phyloP scores from a whole-genome alignment of 208 protist species.

The Acanthamoeba comandoni region DNA sequence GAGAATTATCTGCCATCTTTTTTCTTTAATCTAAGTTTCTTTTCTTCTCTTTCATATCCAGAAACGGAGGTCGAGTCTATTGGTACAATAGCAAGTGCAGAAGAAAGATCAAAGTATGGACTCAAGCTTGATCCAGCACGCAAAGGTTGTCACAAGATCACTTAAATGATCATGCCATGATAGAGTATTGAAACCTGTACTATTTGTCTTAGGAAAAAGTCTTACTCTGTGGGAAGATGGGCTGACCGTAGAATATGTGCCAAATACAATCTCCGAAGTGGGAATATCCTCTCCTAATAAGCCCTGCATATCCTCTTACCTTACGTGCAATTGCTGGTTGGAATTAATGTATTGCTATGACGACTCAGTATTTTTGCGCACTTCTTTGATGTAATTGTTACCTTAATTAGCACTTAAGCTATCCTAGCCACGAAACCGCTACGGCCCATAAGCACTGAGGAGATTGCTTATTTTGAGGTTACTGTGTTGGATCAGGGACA shows the following conservation, averaged over 20 bases:
- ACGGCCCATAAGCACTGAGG: conserved; percentile 15
- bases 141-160: too few species aligned
- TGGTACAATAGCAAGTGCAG: background rate
- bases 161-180: too few species aligned
- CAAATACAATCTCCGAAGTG: background rate
- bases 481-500: conserved; percentile 55
- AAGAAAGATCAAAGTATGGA: conserved; percentile 1
- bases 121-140: background rate
- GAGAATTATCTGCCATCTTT: too few species aligned
- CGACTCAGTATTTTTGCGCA: too few species aligned
- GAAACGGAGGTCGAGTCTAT: background rate
- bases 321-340: too few species aligned
- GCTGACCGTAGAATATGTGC: conserved; percentile 63
- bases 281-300: conserved; percentile 32
- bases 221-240: conserved; percentile 36
- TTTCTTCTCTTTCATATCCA: conserved; percentile 3
- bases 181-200: too few species aligned
- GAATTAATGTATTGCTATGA: too few species aligned
- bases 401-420: conserved; percentile 9
- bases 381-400: background rate
- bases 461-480: conserved; percentile 62
- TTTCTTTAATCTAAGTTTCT: too few species aligned
- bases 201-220: conserved; percentile 35
- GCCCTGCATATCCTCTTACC: too few species aligned
- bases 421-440: conserved; percentile 14